Base-by-base conservation (phyloP, 2,329 filamentous ascomycete genomes). In the Neonectria punicea region DNA sequence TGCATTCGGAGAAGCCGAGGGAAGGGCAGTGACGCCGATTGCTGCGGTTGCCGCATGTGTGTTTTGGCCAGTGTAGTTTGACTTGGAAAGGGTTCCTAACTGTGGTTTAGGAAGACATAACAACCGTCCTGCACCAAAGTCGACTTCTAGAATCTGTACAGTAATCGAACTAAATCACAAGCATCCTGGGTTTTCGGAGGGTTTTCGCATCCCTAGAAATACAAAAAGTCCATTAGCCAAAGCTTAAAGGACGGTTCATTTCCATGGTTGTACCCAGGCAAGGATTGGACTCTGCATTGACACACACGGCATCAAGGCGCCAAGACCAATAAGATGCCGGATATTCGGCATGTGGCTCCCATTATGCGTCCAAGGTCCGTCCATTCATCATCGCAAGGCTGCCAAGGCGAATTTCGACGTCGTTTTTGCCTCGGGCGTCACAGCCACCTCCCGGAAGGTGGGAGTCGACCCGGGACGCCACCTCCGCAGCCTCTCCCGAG, bases 381-480 rank as follows among this genome's bases (percentile, higher is more conserved):
- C 32, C 44, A 41, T 34, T 50, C 30, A 39, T 36, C 58, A 46
- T 46, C 43, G 5, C 44, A 47, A 47, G 22, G 44, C 22, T 25
- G 22, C 25, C 20, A 22, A 47, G 25, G 9, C n/a, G 8, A 10
- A 20, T 20, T n/a, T 20, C 6, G 49, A 32, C 49, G 18, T 36
- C 11, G 6, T n/a, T 50, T 32, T 50, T 34, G 49, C 10, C 30
- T 51, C n/a, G 49, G 18, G 2, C 47, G 30, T 11, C 30, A 9
- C 34, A 51, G 28, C 49, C 49, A 51, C 49, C n/a, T 11, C 3
- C 18, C 49, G 60, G 60, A 41, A 53, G 49, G 60, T 63, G 60
- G 60, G 60, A 54, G 60, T 41, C n/a, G n/a, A 39, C 39, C 54
- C 60, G 54, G 36, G 44, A 36, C 43, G 34, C 47, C 47, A 32